Evolutionary conservation across 257 asterid species (phyloP).

Genomic region (Eucommia ulmoides): DNA sequence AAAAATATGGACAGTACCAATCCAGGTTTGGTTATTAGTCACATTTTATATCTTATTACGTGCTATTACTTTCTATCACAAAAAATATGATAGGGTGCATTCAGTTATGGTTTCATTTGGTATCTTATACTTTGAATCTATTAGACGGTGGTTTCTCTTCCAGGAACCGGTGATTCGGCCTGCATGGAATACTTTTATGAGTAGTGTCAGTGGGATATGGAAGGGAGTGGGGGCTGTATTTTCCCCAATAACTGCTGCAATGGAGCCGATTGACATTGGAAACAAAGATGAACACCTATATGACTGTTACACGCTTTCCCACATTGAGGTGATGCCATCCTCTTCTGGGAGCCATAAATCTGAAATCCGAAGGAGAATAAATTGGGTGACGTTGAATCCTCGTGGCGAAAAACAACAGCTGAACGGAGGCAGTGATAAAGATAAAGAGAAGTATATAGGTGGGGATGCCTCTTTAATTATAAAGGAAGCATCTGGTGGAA

Average conservation of each 20-base stretch:
- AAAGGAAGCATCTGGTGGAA: conserved; percentile 17
- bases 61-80: too few relatives aligned
- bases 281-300: conserved; percentile 60
- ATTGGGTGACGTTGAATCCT: conserved; percentile 89
- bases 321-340: conserved; percentile 40
- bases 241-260: conserved; percentile 88
- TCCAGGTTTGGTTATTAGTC: too few relatives aligned
- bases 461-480: conserved; percentile 15
- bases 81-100: too few relatives aligned
- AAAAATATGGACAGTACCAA: too few relatives aligned
- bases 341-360: conserved; percentile 36
- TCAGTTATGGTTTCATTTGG: too few relatives aligned
- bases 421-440: conserved; percentile 21
- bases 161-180: conserved; percentile 96
- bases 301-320: conserved; percentile 78
- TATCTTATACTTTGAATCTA: conserved; percentile 1
- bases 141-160: conserved; percentile 7
- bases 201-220: conserved; percentile 97
- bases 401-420: conserved; percentile 48
- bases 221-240: conserved; percentile 98
- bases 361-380: conserved; percentile 54
- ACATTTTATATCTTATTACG: too few relatives aligned
- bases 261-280: conserved; percentile 91
- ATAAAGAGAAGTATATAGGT: conserved; percentile 11
- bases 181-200: conserved; percentile 79